Conservation (phyloP, 129 eudicot species). For the Oenanthe sinensis region DNA sequence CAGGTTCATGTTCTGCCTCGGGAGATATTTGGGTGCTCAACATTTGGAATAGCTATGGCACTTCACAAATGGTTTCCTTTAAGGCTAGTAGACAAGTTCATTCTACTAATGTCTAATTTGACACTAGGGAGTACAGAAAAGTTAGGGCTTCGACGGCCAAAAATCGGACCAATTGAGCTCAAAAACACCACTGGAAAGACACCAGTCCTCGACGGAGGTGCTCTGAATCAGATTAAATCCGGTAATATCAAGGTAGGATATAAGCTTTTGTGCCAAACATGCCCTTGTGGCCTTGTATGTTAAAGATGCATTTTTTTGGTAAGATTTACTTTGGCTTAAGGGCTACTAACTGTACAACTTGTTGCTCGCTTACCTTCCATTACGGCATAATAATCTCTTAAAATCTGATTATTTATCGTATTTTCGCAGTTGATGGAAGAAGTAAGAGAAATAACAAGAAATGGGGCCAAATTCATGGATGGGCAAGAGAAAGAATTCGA, state of each 20-base stretch:
- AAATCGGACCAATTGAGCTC: constrained; percentile 47
- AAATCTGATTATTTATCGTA: not conserved
- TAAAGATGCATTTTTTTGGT: not conserved
- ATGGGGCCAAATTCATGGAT: constrained; percentile 59
- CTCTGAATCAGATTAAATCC: constrained; percentile 29
- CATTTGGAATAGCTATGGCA: constrained; percentile 43
- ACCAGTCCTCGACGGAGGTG: constrained; percentile 46
- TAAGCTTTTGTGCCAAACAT: not conserved
- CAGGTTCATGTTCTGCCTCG: constrained; percentile 54
- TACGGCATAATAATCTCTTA: not conserved
- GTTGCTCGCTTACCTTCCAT: not conserved
- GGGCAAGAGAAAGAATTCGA: constrained; percentile 66
- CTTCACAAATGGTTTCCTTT: constrained; percentile 47
- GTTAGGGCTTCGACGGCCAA: constrained; percentile 40
- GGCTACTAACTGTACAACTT: not conserved
- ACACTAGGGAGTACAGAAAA: constrained; percentile 29
- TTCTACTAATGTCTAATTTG: constrained; percentile 24
- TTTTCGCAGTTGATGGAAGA: constrained; percentile 21
- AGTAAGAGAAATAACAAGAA: constrained; percentile 54
- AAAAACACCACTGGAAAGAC: constrained; percentile 38
- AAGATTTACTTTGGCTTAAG: not conserved
- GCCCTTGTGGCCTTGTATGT: not conserved
- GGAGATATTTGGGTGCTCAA: constrained; percentile 51
- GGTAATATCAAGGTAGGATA: constrained; percentile 40
- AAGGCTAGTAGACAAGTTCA: constrained; percentile 39